Conservation (phyloP, 1,284 basidiomycete genomes). For the Puccinia horiana region DNA sequence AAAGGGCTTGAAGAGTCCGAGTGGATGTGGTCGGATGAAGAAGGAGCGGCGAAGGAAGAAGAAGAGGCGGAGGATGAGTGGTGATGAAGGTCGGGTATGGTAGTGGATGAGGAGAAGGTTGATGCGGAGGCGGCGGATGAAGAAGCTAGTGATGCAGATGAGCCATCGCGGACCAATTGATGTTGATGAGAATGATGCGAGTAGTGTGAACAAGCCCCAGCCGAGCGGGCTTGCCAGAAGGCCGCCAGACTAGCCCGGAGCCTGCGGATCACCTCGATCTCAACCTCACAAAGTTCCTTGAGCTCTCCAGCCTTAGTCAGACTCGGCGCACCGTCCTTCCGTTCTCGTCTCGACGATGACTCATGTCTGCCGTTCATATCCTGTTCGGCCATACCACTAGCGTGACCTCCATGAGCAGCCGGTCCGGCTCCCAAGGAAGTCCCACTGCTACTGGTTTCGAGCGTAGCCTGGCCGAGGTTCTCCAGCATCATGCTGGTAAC, state of each 20-base stretch:
- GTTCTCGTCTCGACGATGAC: constrained; percentile 51
- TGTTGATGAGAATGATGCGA: neutral
- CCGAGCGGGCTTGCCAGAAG: neutral
- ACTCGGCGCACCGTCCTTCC: constrained; percentile 22
- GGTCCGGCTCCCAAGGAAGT: too few species aligned
- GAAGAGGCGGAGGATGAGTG: neutral
- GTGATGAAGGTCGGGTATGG: neutral
- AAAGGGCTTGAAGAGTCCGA: neutral
- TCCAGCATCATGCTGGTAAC: constrained; percentile 62
- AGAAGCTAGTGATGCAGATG: neutral
- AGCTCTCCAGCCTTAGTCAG: constrained; percentile 13
- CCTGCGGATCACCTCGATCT: constrained; percentile 37
- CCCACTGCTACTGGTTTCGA: too few species aligned
- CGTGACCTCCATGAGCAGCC: neutral
- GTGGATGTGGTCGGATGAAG: neutral
- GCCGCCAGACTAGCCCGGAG: constrained; percentile 16
- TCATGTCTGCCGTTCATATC: constrained; percentile 52
- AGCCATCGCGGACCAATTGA: neutral
- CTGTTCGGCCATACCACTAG: constrained; percentile 46
- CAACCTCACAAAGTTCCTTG: constrained; percentile 41
- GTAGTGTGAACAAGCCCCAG: neutral
- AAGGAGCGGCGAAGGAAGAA: neutral
- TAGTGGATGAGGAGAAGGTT: neutral
- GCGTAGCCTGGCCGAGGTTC: constrained; percentile 58
- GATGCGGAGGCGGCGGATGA: neutral